Base-by-base conservation (phyloP, 116 monocot genomes). In the Papilionanthe hybrid region DNA sequence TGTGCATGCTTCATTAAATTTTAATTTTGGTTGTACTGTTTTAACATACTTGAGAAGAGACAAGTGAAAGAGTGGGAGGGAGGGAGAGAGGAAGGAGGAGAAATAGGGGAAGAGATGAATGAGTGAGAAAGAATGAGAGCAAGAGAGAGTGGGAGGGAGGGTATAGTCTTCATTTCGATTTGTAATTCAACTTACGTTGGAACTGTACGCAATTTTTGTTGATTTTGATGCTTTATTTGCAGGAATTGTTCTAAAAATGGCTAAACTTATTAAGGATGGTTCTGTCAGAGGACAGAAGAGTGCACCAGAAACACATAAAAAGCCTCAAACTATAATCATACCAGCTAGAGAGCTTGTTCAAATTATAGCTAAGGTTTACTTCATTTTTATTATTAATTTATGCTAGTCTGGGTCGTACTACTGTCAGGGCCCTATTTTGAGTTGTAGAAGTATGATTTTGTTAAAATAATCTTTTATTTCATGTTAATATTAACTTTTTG, bases 211-310 rank as follows among this genome's bases (percentile, higher is more conserved):
- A 5, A 32, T 44, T 73, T 47, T 4, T 15, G 17, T 22, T 55
- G 44, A 48, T 72, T 42, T 49, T 37, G 44, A 48, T 22, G 2
- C 47, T 53, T 11, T 76, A 77, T 74, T 42, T 91, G 73, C 76
- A 98, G 98, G 91, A 83, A 76, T 98, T 87, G 81, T 94, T 78
- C 82, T 98, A 77, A 98, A 93, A 86, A 98, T 93, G 98, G 93
- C 98, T 81, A 91, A 90, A 50, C 53, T 91, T 13, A 88, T 83
- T 20, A 94, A 94, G 82, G 93, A 92, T 86, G 89, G 91, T 82
- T 88, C 93, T 82, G 49, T 71, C 30, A 89, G 71, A 85, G 98
- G 86, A 27, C 89, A 83, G 27, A 90, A 87, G 75, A 30, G 75
- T 79, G 22, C 53, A 22, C 22, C 80, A 75, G 90, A 90, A 30